Base-by-base conservation (phyloP, 495 filamentous ascomycete species). In the Annulohypoxylon moriforme region DNA sequence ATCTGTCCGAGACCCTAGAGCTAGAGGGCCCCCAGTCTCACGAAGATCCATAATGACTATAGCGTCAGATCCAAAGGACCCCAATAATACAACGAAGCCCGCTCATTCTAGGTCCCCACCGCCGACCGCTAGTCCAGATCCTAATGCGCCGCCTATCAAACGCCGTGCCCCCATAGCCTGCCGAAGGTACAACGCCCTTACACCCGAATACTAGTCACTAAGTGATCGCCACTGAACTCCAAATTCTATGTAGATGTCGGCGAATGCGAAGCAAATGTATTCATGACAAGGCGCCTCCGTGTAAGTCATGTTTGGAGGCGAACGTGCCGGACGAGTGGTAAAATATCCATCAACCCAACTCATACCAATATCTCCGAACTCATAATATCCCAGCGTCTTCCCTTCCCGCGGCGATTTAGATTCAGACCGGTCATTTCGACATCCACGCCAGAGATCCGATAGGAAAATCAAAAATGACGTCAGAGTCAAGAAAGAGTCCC, bases 191-290 rank as follows among this genome's bases (percentile, higher is more conserved):
- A 78, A 71, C 52, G 1, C 60, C 49, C 27, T 50, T 36, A 11
- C 22, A n/a, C 58, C 31, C 55, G 16, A 22, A 44, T 16, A 47
- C 11, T n/a, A n/a, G n/a, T n/a, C n/a, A n/a, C n/a, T n/a, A 55
- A 25, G 36, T 13, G 16, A 14, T 34, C 10, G 25, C 44, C 27
- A n/a, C 60, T 65, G 46, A 72, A 29, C 9, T 3, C 31, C 50
- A 31, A 38, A 20, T 3, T 5, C 31, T 56, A 49, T n/a, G 33
- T 53, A 85, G 83, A 80, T 85, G 83, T 64, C 83, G 83, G 46
- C 83, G 83, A 27, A 80, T 85, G 78, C 76, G 83, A 61, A 84
- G 81, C 76, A 85, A 84, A 73, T 85, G 83, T 63, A 52, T 81
- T 20, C 83, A 85, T 65, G 80, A 83, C 7, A 83, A 82, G 55